These are phyloP conservation scores for Paracoccidioides brasiliensis DNA, from an alignment of 2,329 filamentous ascomycete genomes.

Conservation along the genomic window DNA sequence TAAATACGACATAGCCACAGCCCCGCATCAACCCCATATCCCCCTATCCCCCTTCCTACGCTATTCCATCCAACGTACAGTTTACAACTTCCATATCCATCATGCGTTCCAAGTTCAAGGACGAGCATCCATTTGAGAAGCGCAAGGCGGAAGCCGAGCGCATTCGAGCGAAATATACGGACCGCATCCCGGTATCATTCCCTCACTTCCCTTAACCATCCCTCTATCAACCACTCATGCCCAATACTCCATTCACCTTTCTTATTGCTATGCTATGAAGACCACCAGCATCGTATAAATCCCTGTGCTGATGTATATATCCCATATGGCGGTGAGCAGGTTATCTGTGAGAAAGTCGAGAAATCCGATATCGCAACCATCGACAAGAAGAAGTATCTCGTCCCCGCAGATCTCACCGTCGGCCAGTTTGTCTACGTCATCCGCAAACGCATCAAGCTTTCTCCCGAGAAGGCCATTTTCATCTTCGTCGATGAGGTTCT, in stretches of 20 bases:
- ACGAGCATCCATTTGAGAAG: slow-evolving; percentile 99
- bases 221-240: background rate
- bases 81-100: slow-evolving; percentile 34
- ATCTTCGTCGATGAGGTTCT: slow-evolving; percentile 99
- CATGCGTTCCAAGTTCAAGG: slow-evolving; percentile 99
- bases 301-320: slow-evolving; percentile 10
- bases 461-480: slow-evolving; percentile 99
- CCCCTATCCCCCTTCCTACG: slow-evolving; percentile 4
- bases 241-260: slow-evolving; percentile 8
- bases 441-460: slow-evolving; percentile 99
- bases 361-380: slow-evolving; percentile 99
- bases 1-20: no score
- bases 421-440: slow-evolving; percentile 99
- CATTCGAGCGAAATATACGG: slow-evolving; percentile 96
- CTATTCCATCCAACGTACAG: slow-evolving; percentile 2
- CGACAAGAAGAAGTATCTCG: slow-evolving; percentile 99
- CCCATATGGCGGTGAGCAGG: slow-evolving; percentile 39
- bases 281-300: no score
- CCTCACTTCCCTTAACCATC: background rate
- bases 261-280: background rate
- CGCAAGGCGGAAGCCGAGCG: slow-evolving; percentile 99
- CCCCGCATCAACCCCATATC: no score
- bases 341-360: slow-evolving; percentile 99
- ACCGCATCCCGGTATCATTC: slow-evolving; percentile 83
- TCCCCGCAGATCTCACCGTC: slow-evolving; percentile 92